These are phyloP conservation scores for Agapanthus africanus DNA, from an alignment of 106 monocot genomes.

Conservation along the genomic window DNA sequence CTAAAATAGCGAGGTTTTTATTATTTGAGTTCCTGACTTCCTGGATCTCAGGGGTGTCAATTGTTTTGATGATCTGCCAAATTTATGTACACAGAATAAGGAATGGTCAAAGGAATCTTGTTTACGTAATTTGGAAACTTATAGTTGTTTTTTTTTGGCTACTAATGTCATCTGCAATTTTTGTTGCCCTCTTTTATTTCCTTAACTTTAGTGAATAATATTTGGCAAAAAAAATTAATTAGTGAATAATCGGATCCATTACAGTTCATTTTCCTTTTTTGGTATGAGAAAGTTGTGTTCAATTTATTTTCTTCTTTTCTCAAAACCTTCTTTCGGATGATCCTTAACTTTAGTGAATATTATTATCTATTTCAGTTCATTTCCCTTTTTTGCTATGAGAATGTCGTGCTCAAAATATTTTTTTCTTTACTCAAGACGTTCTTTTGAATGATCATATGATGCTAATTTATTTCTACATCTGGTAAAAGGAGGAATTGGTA, in stretches of 20 bases:
- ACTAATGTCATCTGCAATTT: neutral
- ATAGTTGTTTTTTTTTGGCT: neutral
- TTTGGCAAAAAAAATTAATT: too few relatives aligned
- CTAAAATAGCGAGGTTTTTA: neutral
- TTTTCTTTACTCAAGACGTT: too few relatives aligned
- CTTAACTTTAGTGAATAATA: too few relatives aligned
- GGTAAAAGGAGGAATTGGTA: too few relatives aligned
- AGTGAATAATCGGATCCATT: neutral
- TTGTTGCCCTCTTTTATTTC: neutral
- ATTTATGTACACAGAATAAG: neutral
- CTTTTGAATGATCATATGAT: too few relatives aligned
- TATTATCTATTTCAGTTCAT: too few relatives aligned
- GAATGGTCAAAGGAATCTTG: neutral
- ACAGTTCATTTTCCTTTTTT: neutral
- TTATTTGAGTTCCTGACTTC: slow-evolving; percentile 21
- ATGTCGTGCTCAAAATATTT: too few relatives aligned
- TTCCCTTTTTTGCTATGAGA: too few relatives aligned
- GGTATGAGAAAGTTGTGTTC: neutral
- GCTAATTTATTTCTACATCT: too few relatives aligned
- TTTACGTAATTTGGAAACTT: neutral
- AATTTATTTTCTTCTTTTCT: too few relatives aligned
- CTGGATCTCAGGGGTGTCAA: neutral
- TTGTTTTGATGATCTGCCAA: neutral
- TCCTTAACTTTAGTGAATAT: too few relatives aligned
- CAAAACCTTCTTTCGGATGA: too few relatives aligned